These are phyloP conservation scores for Coemansia sp. DNA, from an alignment of 192 early-diverging fungal genomes.

Conservation along the genomic window DNA sequence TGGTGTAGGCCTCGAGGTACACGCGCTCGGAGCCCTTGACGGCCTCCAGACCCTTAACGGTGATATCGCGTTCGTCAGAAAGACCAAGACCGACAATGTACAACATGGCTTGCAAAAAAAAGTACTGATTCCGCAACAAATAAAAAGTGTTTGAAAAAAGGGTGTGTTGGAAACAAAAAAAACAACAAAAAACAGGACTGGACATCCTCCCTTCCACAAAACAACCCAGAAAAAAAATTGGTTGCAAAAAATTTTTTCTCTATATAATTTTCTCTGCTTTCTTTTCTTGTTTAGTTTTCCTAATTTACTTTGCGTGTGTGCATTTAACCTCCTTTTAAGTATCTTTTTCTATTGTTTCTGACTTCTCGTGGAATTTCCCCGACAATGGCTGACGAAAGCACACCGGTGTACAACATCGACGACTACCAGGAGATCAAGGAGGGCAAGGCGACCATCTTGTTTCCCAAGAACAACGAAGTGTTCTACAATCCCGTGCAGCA, in stretches of 20 bases:
- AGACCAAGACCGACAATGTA: slow-evolving; percentile 92
- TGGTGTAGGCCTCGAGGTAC: slow-evolving; percentile 96
- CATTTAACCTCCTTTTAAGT: no score
- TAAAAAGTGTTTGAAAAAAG: background rate
- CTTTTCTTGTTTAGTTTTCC: no score
- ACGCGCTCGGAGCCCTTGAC: slow-evolving; percentile 83
- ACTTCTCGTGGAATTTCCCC: background rate
- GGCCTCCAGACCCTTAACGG: slow-evolving; percentile 93
- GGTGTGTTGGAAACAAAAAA: no score
- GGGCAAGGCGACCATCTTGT: slow-evolving; percentile 79
- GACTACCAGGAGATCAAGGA: slow-evolving; percentile 70
- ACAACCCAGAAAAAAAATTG: no score
- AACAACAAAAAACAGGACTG: no score
- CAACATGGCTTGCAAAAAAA: slow-evolving; percentile 59
- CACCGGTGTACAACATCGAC: slow-evolving; percentile 34
- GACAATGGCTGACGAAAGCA: slow-evolving; percentile 20
- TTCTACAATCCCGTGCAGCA: slow-evolving; percentile 99
- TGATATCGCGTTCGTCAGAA: slow-evolving; percentile 95
- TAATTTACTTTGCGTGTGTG: no score
- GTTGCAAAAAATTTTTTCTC: no score
- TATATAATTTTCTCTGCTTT: no score
- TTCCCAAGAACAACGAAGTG: slow-evolving; percentile 85
- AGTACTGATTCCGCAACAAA: background rate
- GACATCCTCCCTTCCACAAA: no score
- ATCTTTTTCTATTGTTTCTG: background rate